Evolutionary conservation across 768 basidiomycete species (phyloP).

Genomic region (Punctularia strigosozonata): DNA sequence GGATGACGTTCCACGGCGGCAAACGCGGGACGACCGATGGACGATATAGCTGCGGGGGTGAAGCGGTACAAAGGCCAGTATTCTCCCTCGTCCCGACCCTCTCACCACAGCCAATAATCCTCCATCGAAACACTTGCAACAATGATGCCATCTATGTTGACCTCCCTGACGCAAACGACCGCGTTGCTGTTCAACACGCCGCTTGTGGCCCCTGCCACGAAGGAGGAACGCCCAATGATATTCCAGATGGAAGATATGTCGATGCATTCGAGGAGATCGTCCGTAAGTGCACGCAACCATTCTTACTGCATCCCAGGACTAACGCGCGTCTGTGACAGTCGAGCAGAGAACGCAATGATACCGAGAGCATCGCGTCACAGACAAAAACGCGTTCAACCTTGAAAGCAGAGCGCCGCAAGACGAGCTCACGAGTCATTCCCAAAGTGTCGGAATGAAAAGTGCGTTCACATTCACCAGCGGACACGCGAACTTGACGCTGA

Average conservation of each 20-base stretch:
- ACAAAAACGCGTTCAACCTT: not conserved
- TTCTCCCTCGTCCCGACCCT: no score
- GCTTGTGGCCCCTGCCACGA: not conserved
- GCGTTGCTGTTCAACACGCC: not conserved
- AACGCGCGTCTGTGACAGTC: not conserved
- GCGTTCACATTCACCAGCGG: no score
- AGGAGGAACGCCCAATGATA: not conserved
- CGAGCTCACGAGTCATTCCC: not conserved
- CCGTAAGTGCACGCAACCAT: not conserved
- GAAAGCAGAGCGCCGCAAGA: not conserved
- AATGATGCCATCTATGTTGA: not conserved
- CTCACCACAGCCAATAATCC: not conserved
- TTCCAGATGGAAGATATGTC: not conserved
- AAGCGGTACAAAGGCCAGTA: no score
- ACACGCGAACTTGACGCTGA: not conserved
- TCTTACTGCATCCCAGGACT: not conserved
- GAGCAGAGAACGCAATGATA: no score
- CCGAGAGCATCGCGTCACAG: not conserved
- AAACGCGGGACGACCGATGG: no score
- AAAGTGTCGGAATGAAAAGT: not conserved
- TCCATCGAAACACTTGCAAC: not conserved
- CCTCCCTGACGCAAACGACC: not conserved
- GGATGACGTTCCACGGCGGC: not conserved
- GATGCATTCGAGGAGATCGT: not conserved
- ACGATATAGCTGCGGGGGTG: no score